Conservation (phyloP, 2,329 filamentous ascomycete genomes). For the Venturia nashicola region DNA sequence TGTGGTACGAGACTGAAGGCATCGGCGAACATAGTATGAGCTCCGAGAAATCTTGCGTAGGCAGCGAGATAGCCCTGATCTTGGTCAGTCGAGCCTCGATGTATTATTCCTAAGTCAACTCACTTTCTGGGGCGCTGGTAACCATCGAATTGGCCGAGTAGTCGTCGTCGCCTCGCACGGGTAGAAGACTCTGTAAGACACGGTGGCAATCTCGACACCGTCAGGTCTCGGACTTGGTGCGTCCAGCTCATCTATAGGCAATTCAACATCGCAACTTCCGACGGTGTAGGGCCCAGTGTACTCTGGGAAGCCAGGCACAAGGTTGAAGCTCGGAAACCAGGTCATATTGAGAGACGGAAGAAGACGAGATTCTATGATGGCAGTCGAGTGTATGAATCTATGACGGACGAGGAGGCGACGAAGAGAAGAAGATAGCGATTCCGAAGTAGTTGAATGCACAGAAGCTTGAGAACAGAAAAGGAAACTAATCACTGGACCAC, state of each 20-base stretch:
- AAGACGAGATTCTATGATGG: too few species aligned
- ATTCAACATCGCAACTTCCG: constrained; percentile 69
- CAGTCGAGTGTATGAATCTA: too few species aligned
- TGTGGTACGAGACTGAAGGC: constrained; percentile 51
- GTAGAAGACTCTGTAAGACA: constrained; percentile 76
- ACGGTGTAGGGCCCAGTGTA: constrained; percentile 71
- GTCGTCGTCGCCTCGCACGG: constrained; percentile 42
- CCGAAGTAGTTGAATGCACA: too few species aligned
- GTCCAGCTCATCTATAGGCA: constrained; percentile 47
- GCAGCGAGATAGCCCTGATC: constrained; percentile 54
- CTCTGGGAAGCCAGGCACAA: constrained; percentile 42
- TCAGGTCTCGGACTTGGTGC: constrained; percentile 39
- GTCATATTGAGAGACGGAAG: background rate
- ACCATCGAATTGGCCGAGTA: constrained; percentile 57
- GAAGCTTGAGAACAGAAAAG: too few species aligned
- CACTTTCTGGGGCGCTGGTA: constrained; percentile 55
- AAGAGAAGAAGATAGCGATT: too few species aligned
- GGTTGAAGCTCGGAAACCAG: background rate
- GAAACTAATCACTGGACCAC: too few species aligned
- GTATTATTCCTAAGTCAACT: background rate
- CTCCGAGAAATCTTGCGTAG: constrained; percentile 65
- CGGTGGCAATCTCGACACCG: constrained; percentile 46
- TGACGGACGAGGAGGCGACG: background rate
- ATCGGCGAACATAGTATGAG: constrained; percentile 37
- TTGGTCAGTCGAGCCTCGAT: background rate